A percentile compares a stretch with the other conserved stretches of the same genome.
These are phyloP conservation scores for Mytilinidion resinicola DNA, from an alignment of 495 filamentous ascomycete species.

Conservation along the genomic window DNA sequence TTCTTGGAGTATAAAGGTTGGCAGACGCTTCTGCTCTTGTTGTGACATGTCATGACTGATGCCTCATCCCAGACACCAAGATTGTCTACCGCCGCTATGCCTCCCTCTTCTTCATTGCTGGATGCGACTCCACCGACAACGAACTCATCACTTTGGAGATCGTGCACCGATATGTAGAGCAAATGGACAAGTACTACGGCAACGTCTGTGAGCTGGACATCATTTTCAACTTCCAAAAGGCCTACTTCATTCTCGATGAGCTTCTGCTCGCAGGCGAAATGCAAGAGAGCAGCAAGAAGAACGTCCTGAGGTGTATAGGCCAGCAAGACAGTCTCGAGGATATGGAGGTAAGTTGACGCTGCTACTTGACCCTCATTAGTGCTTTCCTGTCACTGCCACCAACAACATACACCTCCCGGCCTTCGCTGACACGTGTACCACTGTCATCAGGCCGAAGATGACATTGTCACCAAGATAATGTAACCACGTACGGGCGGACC, in stretches of 20 bases:
- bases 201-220: conserved; percentile 99
- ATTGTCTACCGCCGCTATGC: conserved; percentile 98
- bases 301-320: conserved; percentile 86
- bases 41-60: conserved; percentile 6
- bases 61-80: conserved; percentile 66
- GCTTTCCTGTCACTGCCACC: not conserved
- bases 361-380: conserved; percentile 3
- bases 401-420: not conserved
- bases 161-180: conserved; percentile 97
- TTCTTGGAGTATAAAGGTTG: conserved; percentile 98
- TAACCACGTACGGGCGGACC: conserved; percentile 37
- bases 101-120: conserved; percentile 98
- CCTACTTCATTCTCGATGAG: conserved; percentile 98
- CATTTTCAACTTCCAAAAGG: conserved; percentile 99
- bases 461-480: conserved; percentile 89
- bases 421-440: conserved; percentile 31
- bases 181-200: conserved; percentile 99
- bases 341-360: conserved; percentile 75
- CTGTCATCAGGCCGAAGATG: conserved; percentile 77
- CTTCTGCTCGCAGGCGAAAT: conserved; percentile 91
- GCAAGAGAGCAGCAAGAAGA: conserved; percentile 99
- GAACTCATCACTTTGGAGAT: conserved; percentile 97
- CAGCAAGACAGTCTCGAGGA: conserved; percentile 94
- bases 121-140: conserved; percentile 90
- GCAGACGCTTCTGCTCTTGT: not conserved